Base-by-base conservation (phyloP, 2,329 filamentous ascomycete species). In the Colletotrichum siamense region DNA sequence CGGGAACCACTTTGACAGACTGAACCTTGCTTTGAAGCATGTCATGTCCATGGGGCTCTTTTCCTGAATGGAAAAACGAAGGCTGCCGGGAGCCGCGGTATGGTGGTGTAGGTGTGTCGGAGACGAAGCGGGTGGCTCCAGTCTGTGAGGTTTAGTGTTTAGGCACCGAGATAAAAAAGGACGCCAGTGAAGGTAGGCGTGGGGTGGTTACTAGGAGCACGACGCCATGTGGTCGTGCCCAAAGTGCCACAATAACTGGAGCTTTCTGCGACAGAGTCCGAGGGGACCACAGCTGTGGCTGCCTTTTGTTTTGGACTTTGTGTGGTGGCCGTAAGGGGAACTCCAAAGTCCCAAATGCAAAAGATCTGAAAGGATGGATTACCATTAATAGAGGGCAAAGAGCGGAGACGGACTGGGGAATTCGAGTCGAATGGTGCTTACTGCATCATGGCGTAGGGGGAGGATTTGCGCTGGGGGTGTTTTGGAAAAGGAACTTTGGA, bases 91-190 rank as follows among this genome's bases (percentile, higher is more conserved):
- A 61, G 44, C 69, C 62, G 69, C 30, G 13, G 16, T 62, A 12
- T 63, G n/a, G n/a, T 52, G n/a, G 44, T 52, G n/a, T 22, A 61
- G 65, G 59, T 44, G 57, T 61, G 59, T 65, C 70, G 69, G 62
- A 67, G 69, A 75, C 61, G 70, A 55, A 49, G 69, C 63, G 68
- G 69, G 44, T 57, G 73, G 30, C 52, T 32, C 74, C 59, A 52
- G 59, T 55, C 39, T 57, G 59, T 28, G 28, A 66, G 36, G 12
- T 69, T 74, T 76, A 73, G 73, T 36, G 59, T 76, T 73, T 76
- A 76, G 74, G 74, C 74, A 76, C 24, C 74, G 55, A 69, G 34
- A 76, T 69, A 71, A 74, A 74, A 69, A 73, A 71, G 69, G 28
- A 63, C 39, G 62, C 69, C 36, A 71, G 24, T 26, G 24, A 30